These are phyloP conservation scores for Nakaseomyces glabratus DNA, from an alignment of 1,139 yeast genomes.

Conservation along the genomic window DNA sequence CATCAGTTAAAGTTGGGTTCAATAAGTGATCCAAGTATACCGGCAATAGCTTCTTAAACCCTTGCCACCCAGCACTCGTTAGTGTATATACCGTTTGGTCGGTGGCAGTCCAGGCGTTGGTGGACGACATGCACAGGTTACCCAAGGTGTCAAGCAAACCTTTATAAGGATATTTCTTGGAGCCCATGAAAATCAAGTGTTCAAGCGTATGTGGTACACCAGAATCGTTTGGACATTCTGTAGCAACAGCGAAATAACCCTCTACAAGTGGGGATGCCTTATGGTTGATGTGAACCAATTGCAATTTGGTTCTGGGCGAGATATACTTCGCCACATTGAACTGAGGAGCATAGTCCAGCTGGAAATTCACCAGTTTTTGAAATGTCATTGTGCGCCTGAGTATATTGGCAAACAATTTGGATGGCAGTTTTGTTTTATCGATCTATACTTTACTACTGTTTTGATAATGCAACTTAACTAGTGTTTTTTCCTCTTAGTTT, in stretches of 20 bases:
- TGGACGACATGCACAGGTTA: slow-evolving; percentile 71
- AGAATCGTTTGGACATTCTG: slow-evolving; percentile 76
- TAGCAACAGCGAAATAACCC: slow-evolving; percentile 92
- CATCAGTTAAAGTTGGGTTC: slow-evolving; percentile 79
- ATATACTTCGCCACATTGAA: slow-evolving; percentile 28
- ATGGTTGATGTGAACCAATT: slow-evolving; percentile 57
- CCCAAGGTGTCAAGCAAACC: slow-evolving; percentile 86
- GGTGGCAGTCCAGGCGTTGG: slow-evolving; percentile 96
- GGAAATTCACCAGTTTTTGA: slow-evolving; percentile 27
- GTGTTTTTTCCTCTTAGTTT: too few relatives aligned
- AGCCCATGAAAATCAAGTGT: slow-evolving; percentile 92
- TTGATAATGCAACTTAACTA: too few relatives aligned
- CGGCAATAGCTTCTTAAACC: slow-evolving; percentile 75
- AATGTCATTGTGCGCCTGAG: slow-evolving; percentile 21
- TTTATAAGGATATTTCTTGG: slow-evolving; percentile 79
- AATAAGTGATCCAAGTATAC: slow-evolving; percentile 83
- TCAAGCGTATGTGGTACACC: slow-evolving; percentile 96
- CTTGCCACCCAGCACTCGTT: slow-evolving; percentile 94
- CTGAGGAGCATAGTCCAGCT: slow-evolving; percentile 32
- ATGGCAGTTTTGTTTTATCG: too few relatives aligned
- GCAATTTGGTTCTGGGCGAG: slow-evolving; percentile 63
- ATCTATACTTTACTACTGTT: too few relatives aligned
- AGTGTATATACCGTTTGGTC: slow-evolving; percentile 94
- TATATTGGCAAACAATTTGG: too few relatives aligned
- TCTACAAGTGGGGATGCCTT: slow-evolving; percentile 84